Percentiles rank a stretch among this genome's conserved stretches.
phyloP scores from a whole-genome alignment of 2,329 filamentous ascomycete genomes.

The Hypoxylon sp. region DNA sequence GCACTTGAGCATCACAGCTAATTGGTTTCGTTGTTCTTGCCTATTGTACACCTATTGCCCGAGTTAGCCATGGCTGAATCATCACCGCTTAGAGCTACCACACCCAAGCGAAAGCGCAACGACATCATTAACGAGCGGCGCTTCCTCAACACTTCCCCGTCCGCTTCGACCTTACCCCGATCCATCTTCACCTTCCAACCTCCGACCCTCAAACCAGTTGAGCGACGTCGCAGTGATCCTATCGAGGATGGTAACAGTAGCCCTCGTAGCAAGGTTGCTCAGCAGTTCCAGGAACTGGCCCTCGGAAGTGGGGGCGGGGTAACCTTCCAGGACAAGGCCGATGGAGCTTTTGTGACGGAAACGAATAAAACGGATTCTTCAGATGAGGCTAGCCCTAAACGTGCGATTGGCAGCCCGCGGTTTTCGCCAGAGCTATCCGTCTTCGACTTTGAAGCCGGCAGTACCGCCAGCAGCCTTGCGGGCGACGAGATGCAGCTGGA shows the following conservation, averaged over 20 bases:
- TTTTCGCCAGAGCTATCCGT: slow-evolving; percentile 40
- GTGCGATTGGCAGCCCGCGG: slow-evolving; percentile 19
- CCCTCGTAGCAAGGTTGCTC: slow-evolving; percentile 64
- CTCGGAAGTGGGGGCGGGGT: slow-evolving; percentile 62
- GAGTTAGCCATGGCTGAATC: slow-evolving; percentile 40
- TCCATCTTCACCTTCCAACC: slow-evolving; percentile 60
- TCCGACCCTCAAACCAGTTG: slow-evolving; percentile 41
- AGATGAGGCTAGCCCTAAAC: slow-evolving; percentile 32
- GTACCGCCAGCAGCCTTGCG: slow-evolving; percentile 23
- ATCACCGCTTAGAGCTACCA: slow-evolving; percentile 45
- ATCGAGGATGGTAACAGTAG: slow-evolving; percentile 63
- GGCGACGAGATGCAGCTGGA: slow-evolving; percentile 46
- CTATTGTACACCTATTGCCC: neutral
- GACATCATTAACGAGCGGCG: slow-evolving; percentile 49
- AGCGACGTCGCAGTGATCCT: slow-evolving; percentile 38
- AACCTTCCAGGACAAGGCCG: slow-evolving; percentile 39
- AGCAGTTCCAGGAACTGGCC: slow-evolving; percentile 64
- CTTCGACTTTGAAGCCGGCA: slow-evolving; percentile 49
- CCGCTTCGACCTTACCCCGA: slow-evolving; percentile 37
- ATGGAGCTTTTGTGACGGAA: slow-evolving; percentile 28
- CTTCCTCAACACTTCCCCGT: slow-evolving; percentile 47
- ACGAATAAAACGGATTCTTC: slow-evolving; percentile 14
- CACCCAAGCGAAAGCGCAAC: slow-evolving; percentile 62
- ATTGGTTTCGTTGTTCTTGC: neutral
- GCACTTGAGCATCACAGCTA: slow-evolving; percentile 14